These are phyloP conservation scores for Penicillium verrucosum DNA, from an alignment of 2,329 filamentous ascomycete genomes.

Conservation along the genomic window DNA sequence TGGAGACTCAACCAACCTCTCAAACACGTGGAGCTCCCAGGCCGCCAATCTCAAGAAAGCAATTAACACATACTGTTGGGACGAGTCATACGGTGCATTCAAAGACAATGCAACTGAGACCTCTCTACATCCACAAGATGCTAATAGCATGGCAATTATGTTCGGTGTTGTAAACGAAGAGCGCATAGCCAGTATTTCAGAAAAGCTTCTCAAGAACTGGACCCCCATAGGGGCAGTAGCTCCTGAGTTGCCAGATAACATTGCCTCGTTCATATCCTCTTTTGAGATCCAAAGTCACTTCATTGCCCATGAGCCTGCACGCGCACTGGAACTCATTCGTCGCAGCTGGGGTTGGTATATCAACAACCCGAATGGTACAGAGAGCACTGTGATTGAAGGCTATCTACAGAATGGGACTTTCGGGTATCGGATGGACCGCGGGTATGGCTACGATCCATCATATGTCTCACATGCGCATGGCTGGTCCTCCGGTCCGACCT, in stretches of 20 bases:
- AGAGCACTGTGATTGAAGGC: slow-evolving; percentile 59
- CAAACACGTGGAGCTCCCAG: slow-evolving; percentile 40
- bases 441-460: slow-evolving; percentile 50
- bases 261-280: slow-evolving; percentile 57
- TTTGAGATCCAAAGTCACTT: slow-evolving; percentile 61
- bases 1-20: slow-evolving; percentile 41
- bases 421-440: slow-evolving; percentile 53
- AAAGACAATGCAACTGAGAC: slow-evolving; percentile 52
- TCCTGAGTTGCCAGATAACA: slow-evolving; percentile 57
- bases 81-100: slow-evolving; percentile 50
- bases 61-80: slow-evolving; percentile 52
- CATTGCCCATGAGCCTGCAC: slow-evolving; percentile 44
- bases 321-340: slow-evolving; percentile 57
- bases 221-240: slow-evolving; percentile 53
- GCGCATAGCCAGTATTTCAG: slow-evolving; percentile 43
- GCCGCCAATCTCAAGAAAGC: slow-evolving; percentile 41
- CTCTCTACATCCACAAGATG: slow-evolving; percentile 58
- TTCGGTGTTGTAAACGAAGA: slow-evolving; percentile 45
- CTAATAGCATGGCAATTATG: slow-evolving; percentile 55
- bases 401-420: slow-evolving; percentile 57
- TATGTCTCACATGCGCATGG: slow-evolving; percentile 46
- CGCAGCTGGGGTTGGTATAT: slow-evolving; percentile 61
- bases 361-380: slow-evolving; percentile 55
- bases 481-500: slow-evolving; percentile 45
- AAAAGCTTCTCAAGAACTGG: slow-evolving; percentile 52